phyloP scores from a whole-genome alignment of 2,329 filamentous ascomycete genomes.

The Microcyclospora tardicrescens region DNA sequence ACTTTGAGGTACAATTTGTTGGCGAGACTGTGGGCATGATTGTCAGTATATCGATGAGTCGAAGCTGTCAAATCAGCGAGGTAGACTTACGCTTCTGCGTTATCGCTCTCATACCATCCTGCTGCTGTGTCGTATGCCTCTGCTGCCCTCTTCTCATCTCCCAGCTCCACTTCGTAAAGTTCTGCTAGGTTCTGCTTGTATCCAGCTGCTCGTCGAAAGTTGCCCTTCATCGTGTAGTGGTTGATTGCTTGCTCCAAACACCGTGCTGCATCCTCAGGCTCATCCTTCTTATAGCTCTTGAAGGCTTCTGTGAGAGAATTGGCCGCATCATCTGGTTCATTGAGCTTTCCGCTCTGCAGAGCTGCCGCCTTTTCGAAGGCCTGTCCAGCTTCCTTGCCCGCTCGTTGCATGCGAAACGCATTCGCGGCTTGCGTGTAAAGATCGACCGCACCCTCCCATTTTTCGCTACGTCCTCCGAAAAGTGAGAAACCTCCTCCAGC shows the following conservation, averaged over 20 bases:
- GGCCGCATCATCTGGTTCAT: slow-evolving; percentile 84
- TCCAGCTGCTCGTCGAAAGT: slow-evolving; percentile 78
- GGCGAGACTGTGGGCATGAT: slow-evolving; percentile 48
- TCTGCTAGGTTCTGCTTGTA: slow-evolving; percentile 85
- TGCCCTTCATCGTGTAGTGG: slow-evolving; percentile 79
- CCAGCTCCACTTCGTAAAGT: slow-evolving; percentile 68
- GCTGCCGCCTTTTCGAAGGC: slow-evolving; percentile 75
- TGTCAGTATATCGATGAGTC: slow-evolving; percentile 3
- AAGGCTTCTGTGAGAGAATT: slow-evolving; percentile 82
- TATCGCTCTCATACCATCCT: slow-evolving; percentile 78
- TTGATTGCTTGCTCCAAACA: slow-evolving; percentile 68
- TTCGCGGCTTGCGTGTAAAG: slow-evolving; percentile 81
- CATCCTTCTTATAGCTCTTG: slow-evolving; percentile 82
- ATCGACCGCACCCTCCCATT: slow-evolving; percentile 80
- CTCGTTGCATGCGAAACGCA: slow-evolving; percentile 77
- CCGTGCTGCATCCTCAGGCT: slow-evolving; percentile 68
- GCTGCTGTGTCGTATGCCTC: slow-evolving; percentile 77
- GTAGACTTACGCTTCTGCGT: slow-evolving; percentile 59
- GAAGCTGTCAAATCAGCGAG: background rate
- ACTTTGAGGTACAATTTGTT: slow-evolving; percentile 93
- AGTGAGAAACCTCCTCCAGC: slow-evolving; percentile 75
- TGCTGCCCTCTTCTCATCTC: slow-evolving; percentile 64
- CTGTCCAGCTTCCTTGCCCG: slow-evolving; percentile 72
- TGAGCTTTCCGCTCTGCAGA: slow-evolving; percentile 67
- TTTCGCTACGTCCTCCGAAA: slow-evolving; percentile 77